phyloP scores from a whole-genome alignment of 331 rosid genomes.

The Pyracantha coccinea region DNA sequence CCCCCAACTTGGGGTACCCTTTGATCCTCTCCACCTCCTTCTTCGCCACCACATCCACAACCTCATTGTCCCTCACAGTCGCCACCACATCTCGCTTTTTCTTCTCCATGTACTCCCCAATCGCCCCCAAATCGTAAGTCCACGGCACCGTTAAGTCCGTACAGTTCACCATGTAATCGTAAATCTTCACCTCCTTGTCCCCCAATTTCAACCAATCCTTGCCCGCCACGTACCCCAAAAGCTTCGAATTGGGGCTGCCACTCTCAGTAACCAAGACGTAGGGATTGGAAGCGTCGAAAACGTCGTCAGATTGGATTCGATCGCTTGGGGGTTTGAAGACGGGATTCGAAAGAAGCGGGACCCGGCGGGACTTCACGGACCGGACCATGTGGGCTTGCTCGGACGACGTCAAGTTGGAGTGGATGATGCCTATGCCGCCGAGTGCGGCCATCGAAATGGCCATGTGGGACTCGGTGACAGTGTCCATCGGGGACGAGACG shows the following conservation, averaged over 20 bases:
- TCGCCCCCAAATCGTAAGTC: slow-evolving; percentile 30
- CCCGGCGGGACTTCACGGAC: slow-evolving; percentile 66
- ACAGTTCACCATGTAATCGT: slow-evolving; percentile 38
- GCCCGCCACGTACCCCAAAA: slow-evolving; percentile 52
- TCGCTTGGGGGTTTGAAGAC: slow-evolving; percentile 36
- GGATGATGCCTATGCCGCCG: slow-evolving; percentile 72
- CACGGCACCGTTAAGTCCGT: slow-evolving; percentile 33
- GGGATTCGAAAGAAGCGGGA: slow-evolving; percentile 56
- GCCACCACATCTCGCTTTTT: slow-evolving; percentile 29
- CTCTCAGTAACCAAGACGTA: slow-evolving; percentile 56
- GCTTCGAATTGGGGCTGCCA: slow-evolving; percentile 37
- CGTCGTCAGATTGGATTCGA: slow-evolving; percentile 33
- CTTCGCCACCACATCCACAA: slow-evolving; percentile 51
- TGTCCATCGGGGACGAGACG: slow-evolving; percentile 95
- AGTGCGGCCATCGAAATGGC: slow-evolving; percentile 79
- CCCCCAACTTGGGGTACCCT: slow-evolving; percentile 57
- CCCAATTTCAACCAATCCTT: slow-evolving; percentile 31
- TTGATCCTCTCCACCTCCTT: slow-evolving; percentile 61
- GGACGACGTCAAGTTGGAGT: slow-evolving; percentile 47
- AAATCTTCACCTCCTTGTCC: slow-evolving; percentile 31
- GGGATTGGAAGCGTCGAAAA: slow-evolving; percentile 37
- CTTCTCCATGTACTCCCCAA: slow-evolving; percentile 30
- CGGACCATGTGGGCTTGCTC: slow-evolving; percentile 52
- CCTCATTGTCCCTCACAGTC: slow-evolving; percentile 34
- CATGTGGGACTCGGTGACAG: slow-evolving; percentile 80